phyloP scores from a whole-genome alignment of 306 rosid genomes.

The Vigna reflexopilosa region DNA sequence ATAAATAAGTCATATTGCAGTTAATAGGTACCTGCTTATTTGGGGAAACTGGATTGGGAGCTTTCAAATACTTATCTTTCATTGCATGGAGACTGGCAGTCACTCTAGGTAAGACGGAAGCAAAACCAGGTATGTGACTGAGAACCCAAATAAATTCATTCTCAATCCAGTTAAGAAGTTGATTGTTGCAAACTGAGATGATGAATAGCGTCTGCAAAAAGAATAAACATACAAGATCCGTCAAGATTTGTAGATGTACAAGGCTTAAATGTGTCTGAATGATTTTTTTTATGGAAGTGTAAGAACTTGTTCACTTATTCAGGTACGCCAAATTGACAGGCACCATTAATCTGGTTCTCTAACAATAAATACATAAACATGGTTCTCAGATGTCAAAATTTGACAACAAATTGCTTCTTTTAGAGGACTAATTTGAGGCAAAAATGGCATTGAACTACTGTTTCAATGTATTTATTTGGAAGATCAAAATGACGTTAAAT shows the following conservation, averaged over 20 bases:
- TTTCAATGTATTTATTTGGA: neutral
- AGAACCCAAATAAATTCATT: constrained; percentile 88
- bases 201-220: constrained; percentile 79
- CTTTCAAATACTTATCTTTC: constrained; percentile 77
- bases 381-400: neutral
- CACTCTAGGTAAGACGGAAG: constrained; percentile 64
- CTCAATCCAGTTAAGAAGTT: constrained; percentile 95
- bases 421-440: constrained; percentile 3
- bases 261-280: neutral
- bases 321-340: constrained; percentile 7
- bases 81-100: constrained; percentile 67
- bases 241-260: constrained; percentile 26
- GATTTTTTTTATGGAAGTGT: neutral
- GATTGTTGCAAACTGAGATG: constrained; percentile 95
- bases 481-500: neutral
- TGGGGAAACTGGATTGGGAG: constrained; percentile 58
- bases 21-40: constrained; percentile 64
- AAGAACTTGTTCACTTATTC: neutral
- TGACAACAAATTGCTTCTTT: neutral
- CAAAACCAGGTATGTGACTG: constrained; percentile 82
- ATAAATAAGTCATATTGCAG: constrained; percentile 24
- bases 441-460: neutral
- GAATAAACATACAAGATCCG: constrained; percentile 3
- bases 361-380: neutral
- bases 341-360: neutral